Percentiles rank a stretch among this genome's conserved stretches.
phyloP scores from a whole-genome alignment of 2,329 filamentous ascomycete species.

The Penicillium sp. region DNA sequence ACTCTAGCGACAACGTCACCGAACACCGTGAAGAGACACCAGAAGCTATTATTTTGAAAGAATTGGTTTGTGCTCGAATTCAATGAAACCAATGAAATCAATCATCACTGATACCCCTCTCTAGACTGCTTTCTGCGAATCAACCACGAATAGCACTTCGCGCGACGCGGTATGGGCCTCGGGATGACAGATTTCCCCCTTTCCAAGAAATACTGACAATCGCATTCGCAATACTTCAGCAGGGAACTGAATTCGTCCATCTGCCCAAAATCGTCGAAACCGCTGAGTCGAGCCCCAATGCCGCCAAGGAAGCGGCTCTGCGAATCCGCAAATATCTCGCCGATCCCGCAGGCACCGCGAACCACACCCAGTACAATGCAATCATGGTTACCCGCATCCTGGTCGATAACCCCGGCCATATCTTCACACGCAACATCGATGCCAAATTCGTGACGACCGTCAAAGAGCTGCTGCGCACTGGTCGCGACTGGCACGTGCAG shows the following conservation, averaged over 20 bases:
- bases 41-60: slow-evolving; percentile 40
- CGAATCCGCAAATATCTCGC: slow-evolving; percentile 79
- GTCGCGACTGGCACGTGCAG: slow-evolving; percentile 72
- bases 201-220: slow-evolving; percentile 4
- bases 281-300: slow-evolving; percentile 85
- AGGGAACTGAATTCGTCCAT: slow-evolving; percentile 88
- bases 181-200: not conserved
- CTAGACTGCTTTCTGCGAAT: slow-evolving; percentile 79
- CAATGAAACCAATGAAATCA: not conserved
- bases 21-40: slow-evolving; percentile 39
- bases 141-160: slow-evolving; percentile 46
- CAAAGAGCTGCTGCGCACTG: slow-evolving; percentile 70
- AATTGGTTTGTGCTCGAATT: slow-evolving; percentile 37
- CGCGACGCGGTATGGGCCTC: slow-evolving; percentile 51
- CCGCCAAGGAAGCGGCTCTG: slow-evolving; percentile 76
- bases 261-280: slow-evolving; percentile 92
- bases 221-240: slow-evolving; percentile 17
- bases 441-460: slow-evolving; percentile 74
- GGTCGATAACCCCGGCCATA: slow-evolving; percentile 83
- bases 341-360: slow-evolving; percentile 63
- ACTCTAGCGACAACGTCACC: slow-evolving; percentile 23
- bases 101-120: slow-evolving; percentile 7
- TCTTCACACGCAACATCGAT: slow-evolving; percentile 89
- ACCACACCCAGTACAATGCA: slow-evolving; percentile 87
- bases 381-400: slow-evolving; percentile 94